phyloP scores from a whole-genome alignment of 495 filamentous ascomycete genomes.

The Pyrenula massariospora region DNA sequence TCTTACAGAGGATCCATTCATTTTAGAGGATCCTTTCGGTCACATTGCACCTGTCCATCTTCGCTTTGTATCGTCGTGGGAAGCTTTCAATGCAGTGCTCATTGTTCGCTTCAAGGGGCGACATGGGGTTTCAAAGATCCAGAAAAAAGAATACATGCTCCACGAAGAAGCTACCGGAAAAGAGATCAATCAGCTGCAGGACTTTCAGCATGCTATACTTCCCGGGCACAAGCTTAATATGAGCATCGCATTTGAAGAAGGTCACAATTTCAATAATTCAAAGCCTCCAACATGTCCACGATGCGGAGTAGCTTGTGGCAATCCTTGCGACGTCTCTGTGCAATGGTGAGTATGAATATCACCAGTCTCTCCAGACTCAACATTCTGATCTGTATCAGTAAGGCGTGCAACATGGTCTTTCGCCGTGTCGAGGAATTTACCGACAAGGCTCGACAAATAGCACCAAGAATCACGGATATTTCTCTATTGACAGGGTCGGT shows the following conservation, averaged over 20 bases:
- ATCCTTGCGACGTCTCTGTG: neutral
- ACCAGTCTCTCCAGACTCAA: neutral
- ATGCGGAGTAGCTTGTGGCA: neutral
- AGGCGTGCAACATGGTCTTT: neutral
- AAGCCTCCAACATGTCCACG: neutral
- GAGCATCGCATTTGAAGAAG: neutral
- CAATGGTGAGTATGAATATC: neutral
- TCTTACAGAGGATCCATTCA: conserved; percentile 3
- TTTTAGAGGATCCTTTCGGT: conserved; percentile 5
- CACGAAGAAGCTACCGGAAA: neutral
- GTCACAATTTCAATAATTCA: neutral
- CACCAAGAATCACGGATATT: neutral
- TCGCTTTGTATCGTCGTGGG: conserved; percentile 5
- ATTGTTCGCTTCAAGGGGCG: neutral
- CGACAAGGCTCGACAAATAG: neutral
- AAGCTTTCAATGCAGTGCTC: neutral
- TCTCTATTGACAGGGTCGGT: neutral
- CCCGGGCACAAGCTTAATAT: neutral
- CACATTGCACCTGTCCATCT: conserved; percentile 1
- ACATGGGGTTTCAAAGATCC: neutral
- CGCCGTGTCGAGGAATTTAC: neutral
- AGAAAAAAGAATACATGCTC: neutral
- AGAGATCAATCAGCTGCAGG: neutral
- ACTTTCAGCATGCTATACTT: neutral
- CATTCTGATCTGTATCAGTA: neutral